Evolutionary conservation across 2,329 filamentous ascomycete species (phyloP).

Genomic region (Alternaria brassicae): DNA sequence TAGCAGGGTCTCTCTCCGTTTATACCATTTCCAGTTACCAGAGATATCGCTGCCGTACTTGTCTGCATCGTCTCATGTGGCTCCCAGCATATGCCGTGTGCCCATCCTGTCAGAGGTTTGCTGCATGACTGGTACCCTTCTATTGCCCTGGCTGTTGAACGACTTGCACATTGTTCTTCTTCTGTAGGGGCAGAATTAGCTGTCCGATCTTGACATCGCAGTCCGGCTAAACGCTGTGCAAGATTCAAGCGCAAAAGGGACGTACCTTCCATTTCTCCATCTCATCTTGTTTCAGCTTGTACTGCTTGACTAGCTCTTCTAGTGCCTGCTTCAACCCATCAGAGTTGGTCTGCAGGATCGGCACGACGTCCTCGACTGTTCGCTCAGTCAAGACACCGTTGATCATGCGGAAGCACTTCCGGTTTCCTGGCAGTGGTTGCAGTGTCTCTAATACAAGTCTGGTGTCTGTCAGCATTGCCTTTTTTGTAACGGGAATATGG

Average conservation of each 20-base stretch:
- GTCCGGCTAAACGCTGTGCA: not conserved
- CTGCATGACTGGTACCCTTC: constrained; percentile 15
- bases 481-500: not conserved
- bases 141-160: constrained; percentile 69
- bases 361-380: constrained; percentile 90
- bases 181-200: constrained; percentile 60
- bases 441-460: constrained; percentile 96
- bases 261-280: constrained; percentile 98
- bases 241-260: constrained; percentile 12
- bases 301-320: constrained; percentile 94
- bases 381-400: constrained; percentile 95
- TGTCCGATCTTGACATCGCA: not conserved
- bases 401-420: constrained; percentile 98
- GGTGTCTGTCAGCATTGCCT: constrained; percentile 24
- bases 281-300: constrained; percentile 92
- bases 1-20: not conserved
- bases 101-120: constrained; percentile 22
- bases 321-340: constrained; percentile 93
- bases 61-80: constrained; percentile 23
- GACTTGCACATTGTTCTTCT: constrained; percentile 88
- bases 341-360: constrained; percentile 89
- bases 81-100: constrained; percentile 21
- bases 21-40: constrained; percentile 8
- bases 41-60: constrained; percentile 18
- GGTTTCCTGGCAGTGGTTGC: constrained; percentile 78